Base-by-base conservation (phyloP, 495 filamentous ascomycete genomes). In the Rhypophila decipiens region DNA sequence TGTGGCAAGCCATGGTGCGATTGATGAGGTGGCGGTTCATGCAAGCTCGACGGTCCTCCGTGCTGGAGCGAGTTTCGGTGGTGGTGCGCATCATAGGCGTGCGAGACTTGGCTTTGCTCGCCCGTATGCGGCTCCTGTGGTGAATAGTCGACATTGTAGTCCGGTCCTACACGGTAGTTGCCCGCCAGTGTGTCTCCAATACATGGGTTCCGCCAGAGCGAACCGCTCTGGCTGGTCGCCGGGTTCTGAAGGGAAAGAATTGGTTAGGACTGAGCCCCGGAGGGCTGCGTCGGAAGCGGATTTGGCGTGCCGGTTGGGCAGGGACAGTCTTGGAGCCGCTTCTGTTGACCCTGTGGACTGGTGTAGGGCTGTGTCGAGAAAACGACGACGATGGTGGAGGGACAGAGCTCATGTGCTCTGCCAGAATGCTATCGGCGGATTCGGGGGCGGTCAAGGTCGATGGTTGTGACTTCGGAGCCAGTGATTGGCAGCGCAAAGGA, bases 171-270 rank as follows among this genome's bases (percentile, higher is more conserved):
- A 71, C 75, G 77, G 68, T 79, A 79, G 58, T 79, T 76, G 69
- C 73, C 69, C 75, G 79, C 79, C 79, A 82, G 77, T 62, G 73
- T 81, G 77, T 71, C 79, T 70, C 73, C 73, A 66, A 79, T 69
- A 71, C 81, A 84, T 84, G 78, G 74, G 76, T 77, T 75, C 80
- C 77, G 78, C 81, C 81, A 82, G 78, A 84, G 77, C 79, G 75
- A 71, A 66, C 73, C 77, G 78, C 78, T 77, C 76, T 77, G 76
- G 79, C 78, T 80, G 78, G 72, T 75, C 72, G 75, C 77, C 72
- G 72, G 70, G 67, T 53, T 71, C 65, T 75, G 71, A 66, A 71
- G 65, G 52, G 72, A 69, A 66, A 74, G 63, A 71, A 73, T 74
- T 70, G 67, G 69, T 58, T 61, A 51, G 52, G 63, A 52, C 43